Base-by-base conservation (phyloP, 805 yeast genomes). In the Komagataella ulmi region DNA sequence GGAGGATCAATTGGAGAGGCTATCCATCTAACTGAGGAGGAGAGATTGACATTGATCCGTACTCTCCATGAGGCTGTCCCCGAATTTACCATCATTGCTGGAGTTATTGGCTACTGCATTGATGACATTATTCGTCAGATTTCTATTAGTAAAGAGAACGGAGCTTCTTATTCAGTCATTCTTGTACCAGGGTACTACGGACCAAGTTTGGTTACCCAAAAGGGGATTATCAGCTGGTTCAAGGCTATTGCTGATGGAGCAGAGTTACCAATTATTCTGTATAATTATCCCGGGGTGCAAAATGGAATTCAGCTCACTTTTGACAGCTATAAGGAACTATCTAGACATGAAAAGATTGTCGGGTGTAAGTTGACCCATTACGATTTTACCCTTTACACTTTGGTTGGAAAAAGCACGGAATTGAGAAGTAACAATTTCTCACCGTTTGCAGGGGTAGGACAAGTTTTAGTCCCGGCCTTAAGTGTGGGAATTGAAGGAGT, bases 1-100 rank as follows among this genome's bases (percentile, higher is more conserved):
- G 65, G 74, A 58, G 82, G 82, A 6, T 74, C 80, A 40, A 77
- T 80, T 14, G 83, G 82, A 44, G 82, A 77, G 59, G 72, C 73
- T 53, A 74, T 75, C 43, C 79, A 76, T 56, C 61, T 76, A 55
- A 69, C 79, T 7, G 64, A 70, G 50, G 55, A 59, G 45, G 83
- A 77, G 62, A 66, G 81, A 55, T 61, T 61, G 14, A 52, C 62
- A 4, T 57, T 71, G 8, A 63, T 72, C 24, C 54, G 59, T 17
- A 53, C 60, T 10, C 53, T 74, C 49, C 72, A 64, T 48, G 64
- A 62, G 3, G 68, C 59, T 3, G 65, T 77, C 5, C 68, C 71
- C 18, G 40, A 30, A 30, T 70, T 68, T 60, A 64, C 73, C 12
- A 61, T 78, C 44, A 56, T 74, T 8, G 80, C 72, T 45, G 83